Base-by-base conservation (phyloP, 495 filamentous ascomycete genomes). In the Parathielavia appendiculata region DNA sequence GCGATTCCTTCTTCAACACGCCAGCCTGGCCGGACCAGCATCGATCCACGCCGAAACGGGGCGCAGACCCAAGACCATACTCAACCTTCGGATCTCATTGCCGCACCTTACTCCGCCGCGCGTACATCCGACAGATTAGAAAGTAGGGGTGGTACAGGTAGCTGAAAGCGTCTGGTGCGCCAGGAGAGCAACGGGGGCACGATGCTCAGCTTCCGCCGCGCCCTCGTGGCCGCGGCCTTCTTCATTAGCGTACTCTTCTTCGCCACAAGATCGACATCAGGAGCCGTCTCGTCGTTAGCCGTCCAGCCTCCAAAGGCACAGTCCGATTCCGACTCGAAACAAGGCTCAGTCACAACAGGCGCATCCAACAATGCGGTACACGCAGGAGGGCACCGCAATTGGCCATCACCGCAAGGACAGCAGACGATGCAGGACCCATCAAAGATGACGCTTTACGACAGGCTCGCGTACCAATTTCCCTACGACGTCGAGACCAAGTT, bases 391-490 rank as follows among this genome's bases (percentile, higher is more conserved):
- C 59, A 63, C 39, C 62, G 61, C 63, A 53, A 55, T 17, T 61
- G 60, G 22, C 53, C 58, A 4, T 30, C 34, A 14, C 46, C 26
- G 22, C 23, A 65, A 75, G 65, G 63, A 6, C 80, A 81, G 61
- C 71, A 77, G 58, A 64, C 75, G 20, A 65, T 84, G 22, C 70
- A 73, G 43, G 81, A 84, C 60, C 71, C 80, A 62, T 76, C 77
- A 38, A 79, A 79, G 68, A 81, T 83, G 64, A 83, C 89, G 12
- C 74, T 97, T 17, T 81, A 84, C 66, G 88, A 96, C 34, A 91
- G 91, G 66, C 80, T 98, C 51, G 88, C 84, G 39, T 96, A 95
- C 76, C 88, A 95, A 65, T 98, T 92, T 69, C 91, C 92, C 13
- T 98, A 97, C 75, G 86, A 95, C 63, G 80, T 91, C 47, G 84